Conservation (phyloP, 306 rosid species). For the Sicyos edulis region DNA sequence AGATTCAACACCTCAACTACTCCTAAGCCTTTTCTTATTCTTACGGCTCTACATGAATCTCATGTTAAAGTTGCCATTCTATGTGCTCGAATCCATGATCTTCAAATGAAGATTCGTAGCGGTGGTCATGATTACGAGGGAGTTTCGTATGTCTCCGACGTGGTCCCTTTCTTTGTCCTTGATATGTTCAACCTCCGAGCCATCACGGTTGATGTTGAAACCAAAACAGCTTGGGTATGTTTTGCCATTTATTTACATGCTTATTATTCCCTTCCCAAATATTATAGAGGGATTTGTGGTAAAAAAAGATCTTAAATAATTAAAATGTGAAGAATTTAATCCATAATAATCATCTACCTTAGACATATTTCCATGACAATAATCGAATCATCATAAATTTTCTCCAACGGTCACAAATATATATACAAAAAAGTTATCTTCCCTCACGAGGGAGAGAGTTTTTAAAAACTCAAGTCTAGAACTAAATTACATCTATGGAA, state of each 20-base stretch:
- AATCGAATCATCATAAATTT: too few relatives aligned
- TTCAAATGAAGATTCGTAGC: conserved; percentile 45
- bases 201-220: conserved; percentile 27
- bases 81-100: conserved; percentile 35
- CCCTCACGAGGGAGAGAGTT: too few relatives aligned
- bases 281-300: too few relatives aligned
- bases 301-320: too few relatives aligned
- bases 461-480: too few relatives aligned
- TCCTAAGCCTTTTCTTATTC: conserved; percentile 38
- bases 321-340: too few relatives aligned
- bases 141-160: conserved; percentile 34
- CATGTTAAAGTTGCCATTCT: conserved; percentile 39
- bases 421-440: too few relatives aligned
- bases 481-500: too few relatives aligned
- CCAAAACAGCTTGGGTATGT: conserved; percentile 32
- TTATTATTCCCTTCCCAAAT: too few relatives aligned
- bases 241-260: neutral
- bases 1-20: conserved; percentile 52
- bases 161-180: conserved; percentile 37
- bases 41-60: conserved; percentile 40
- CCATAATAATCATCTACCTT: too few relatives aligned
- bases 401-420: too few relatives aligned
- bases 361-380: too few relatives aligned
- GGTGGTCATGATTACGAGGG: conserved; percentile 66
- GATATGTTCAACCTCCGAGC: conserved; percentile 54